Evolutionary conservation across 2,329 filamentous ascomycete genomes (phyloP), one percentile per base, ranked within the genome.

Genomic region (Diatrype stigma): DNA sequence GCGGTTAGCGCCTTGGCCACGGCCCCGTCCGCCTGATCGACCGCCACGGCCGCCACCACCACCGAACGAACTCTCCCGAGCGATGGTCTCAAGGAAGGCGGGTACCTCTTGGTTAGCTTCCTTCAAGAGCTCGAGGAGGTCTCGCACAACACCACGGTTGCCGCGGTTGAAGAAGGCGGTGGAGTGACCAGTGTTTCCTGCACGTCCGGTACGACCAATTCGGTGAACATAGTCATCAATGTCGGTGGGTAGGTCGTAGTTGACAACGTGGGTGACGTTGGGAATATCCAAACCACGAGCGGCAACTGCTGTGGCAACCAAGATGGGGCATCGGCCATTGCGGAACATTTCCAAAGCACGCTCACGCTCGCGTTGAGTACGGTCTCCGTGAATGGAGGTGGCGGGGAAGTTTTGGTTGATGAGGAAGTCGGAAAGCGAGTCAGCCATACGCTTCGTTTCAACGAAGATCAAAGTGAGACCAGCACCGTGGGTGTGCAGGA

Each of bases 141-240:
- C 94, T 61, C 94, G 89, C 58, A 97, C 94, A 62, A 99, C 90
- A 75, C 94, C 94, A 65, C 94, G 90, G 81, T 99, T 99, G 67
- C 93, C 93, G 69, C 94, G 93, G 84, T 99, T 99, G 87, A 99
- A 97, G 82, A 99, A 99, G 51, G 94, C 94, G 63, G 94, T 99
- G 6, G 94, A 90, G 61, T 96, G 86, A 87, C 94, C 94, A 65
- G 93, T 97, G 81, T 99, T 99, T 73, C 94, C 94, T 60, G 94
- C 94, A 90, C 94, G 94, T 69, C 94, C 94, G 59, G 94, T 99
- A 93, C 94, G 94, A 86, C 94, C 94, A 67, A 99, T 99, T 72
- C 94, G 90, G 75, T 99, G 94, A 52, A 99, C 94, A 63, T 99
- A 99, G 74, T 97, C 94, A 66, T 97, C 94, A 65, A 97, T 96